Percentiles rank a stretch among this genome's conserved stretches.
These are phyloP conservation scores for Lactarius sanguifluus DNA, from an alignment of 768 basidiomycete species.

Conservation along the genomic window DNA sequence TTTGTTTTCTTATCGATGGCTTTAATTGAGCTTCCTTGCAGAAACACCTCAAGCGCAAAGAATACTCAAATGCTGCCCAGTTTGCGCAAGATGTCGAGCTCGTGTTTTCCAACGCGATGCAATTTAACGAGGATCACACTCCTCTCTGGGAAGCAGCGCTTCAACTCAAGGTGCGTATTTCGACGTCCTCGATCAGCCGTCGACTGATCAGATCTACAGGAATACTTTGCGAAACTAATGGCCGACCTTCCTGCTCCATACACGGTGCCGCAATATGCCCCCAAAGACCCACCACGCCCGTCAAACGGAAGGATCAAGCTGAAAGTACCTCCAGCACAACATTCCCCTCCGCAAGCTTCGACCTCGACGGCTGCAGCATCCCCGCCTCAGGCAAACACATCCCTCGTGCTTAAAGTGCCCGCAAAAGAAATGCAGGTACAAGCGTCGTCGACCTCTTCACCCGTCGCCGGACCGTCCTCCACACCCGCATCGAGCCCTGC, in stretches of 20 bases:
- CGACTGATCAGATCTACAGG: slow-evolving; percentile 42
- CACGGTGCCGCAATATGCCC: slow-evolving; percentile 57
- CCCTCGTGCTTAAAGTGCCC: slow-evolving; percentile 31
- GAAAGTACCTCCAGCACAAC: slow-evolving; percentile 53
- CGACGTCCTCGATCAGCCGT: slow-evolving; percentile 14
- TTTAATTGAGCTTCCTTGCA: slow-evolving; percentile 35
- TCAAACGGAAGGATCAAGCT: slow-evolving; percentile 64
- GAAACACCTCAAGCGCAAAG: slow-evolving; percentile 81
- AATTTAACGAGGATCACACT: slow-evolving; percentile 86
- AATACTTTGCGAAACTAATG: slow-evolving; percentile 73
- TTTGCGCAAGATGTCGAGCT: slow-evolving; percentile 88
- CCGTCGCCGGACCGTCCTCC: slow-evolving; percentile 29
- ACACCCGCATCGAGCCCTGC: slow-evolving; percentile 17
- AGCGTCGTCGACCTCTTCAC: slow-evolving; percentile 29
- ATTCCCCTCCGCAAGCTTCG: slow-evolving; percentile 33
- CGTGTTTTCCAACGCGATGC: slow-evolving; percentile 85
- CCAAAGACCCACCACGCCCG: slow-evolving; percentile 43
- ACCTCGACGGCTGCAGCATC: slow-evolving; percentile 31
- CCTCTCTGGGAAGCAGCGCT: slow-evolving; percentile 79
- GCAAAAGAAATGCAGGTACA: slow-evolving; percentile 12
- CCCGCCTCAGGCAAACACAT: slow-evolving; percentile 31
- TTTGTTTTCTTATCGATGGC: slow-evolving; percentile 15
- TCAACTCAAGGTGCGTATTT: slow-evolving; percentile 54
- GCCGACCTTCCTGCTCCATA: slow-evolving; percentile 70
- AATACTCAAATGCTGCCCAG: slow-evolving; percentile 63